A percentile compares a stretch with the other conserved stretches of the same genome.
phyloP scores from a whole-genome alignment of 2,329 filamentous ascomycete genomes.

The Xylaria sp. region DNA sequence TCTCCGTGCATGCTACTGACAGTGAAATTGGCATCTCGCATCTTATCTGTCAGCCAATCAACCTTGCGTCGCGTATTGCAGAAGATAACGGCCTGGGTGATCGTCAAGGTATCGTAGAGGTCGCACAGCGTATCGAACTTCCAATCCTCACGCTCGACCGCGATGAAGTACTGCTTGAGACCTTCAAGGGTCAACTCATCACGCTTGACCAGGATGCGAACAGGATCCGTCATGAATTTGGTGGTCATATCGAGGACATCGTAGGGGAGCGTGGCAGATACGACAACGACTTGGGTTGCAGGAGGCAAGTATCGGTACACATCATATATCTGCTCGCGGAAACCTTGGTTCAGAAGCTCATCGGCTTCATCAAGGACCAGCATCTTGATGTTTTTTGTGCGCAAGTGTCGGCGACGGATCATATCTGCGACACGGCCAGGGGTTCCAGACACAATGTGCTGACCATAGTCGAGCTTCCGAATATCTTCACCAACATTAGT shows the following conservation, averaged over 20 bases:
- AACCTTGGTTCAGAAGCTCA: conserved; percentile 78
- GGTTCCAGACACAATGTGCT: conserved; percentile 95
- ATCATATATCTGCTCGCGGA: conserved; percentile 98
- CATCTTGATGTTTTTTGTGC: conserved; percentile 61
- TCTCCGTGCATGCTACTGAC: conserved; percentile 98
- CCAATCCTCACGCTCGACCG: conserved; percentile 99
- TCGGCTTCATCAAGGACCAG: conserved; percentile 58
- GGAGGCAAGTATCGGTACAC: conserved; percentile 96
- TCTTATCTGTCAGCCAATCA: conserved; percentile 98
- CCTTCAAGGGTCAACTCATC: conserved; percentile 97
- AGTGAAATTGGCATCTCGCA: conserved; percentile 97
- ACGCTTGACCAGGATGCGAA: conserved; percentile 95
- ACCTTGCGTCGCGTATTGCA: conserved; percentile 99
- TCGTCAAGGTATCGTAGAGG: conserved; percentile 96
- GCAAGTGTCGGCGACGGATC: conserved; percentile 53
- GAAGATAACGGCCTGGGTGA: conserved; percentile 98
- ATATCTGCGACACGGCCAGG: conserved; percentile 81
- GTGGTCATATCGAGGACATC: conserved; percentile 99
- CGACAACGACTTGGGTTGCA: conserved; percentile 95
- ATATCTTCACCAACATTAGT: conserved; percentile 98
- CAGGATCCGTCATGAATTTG: conserved; percentile 99
- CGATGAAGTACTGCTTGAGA: conserved; percentile 98
- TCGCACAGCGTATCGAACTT: conserved; percentile 99
- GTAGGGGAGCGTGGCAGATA: conserved; percentile 93
- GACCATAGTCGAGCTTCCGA: conserved; percentile 92